phyloP scores from a whole-genome alignment of 78 protist genomes.

The Dictyostelium intermedium region DNA sequence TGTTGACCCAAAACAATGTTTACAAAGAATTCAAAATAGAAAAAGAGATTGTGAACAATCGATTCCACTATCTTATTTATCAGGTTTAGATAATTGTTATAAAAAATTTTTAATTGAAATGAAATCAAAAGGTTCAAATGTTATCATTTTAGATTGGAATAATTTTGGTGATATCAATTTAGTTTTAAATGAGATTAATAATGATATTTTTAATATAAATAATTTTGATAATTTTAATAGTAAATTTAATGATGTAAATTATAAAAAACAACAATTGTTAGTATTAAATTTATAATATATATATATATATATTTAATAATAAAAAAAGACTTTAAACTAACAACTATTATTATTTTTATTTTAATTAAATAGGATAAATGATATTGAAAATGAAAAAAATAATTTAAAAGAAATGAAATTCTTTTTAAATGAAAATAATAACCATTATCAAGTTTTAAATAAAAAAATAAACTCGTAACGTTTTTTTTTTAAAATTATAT shows the following conservation, averaged over 20 bases:
- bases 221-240: not conserved
- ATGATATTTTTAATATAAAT: not conserved
- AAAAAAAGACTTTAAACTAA: too few relatives aligned
- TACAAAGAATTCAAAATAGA: slow-evolving; percentile 70
- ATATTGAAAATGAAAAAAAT: not conserved
- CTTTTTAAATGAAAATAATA: not conserved
- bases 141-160: slow-evolving; percentile 79
- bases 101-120: slow-evolving; percentile 50
- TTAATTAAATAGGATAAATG: not conserved
- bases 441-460: not conserved
- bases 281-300: not conserved
- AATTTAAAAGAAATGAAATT: not conserved
- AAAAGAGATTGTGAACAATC: slow-evolving; percentile 83
- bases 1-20: slow-evolving; percentile 78
- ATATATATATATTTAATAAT: too few relatives aligned
- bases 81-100: slow-evolving; percentile 72
- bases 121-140: slow-evolving; percentile 55
- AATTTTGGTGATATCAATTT: slow-evolving; percentile 51
- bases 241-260: not conserved
- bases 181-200: slow-evolving; percentile 13
- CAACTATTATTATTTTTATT: not conserved
- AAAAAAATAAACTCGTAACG: not conserved
- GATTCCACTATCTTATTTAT: slow-evolving; percentile 83
- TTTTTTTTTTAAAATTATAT: not conserved
- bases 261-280: not conserved